Base-by-base conservation (phyloP, 2,329 filamentous ascomycete species). In the Drechslerella coelobrocha region DNA sequence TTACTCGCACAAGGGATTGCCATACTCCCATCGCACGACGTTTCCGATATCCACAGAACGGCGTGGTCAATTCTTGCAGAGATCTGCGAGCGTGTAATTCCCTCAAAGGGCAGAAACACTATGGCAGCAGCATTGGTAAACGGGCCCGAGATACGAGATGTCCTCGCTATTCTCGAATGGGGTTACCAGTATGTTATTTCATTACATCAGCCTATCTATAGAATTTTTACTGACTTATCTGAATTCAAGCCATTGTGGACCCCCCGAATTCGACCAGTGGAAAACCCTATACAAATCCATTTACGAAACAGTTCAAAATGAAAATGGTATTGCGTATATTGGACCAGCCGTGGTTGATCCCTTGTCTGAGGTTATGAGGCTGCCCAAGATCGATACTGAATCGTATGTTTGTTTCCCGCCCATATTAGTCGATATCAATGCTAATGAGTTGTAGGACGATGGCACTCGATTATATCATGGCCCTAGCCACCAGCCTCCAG, bases 121-220 rank as follows among this genome's bases (percentile, higher is more conserved):
- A 78, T 31, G 79, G 78, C 17, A 80, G 52, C 79, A 78, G 73
- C 82, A 65, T 80, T 85, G 34, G 56, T 61, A 2, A 77, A 88
- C 59, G 85, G 88, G 12, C 85, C 86, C 9, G 87, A 91, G 61
- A 92, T 90, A 73, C 86, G 89, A 7, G 85, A 89, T 55, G 80
- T 89, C 23, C 82, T 88, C 14, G 87, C 84, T 17, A 84, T 95
- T 31, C 81, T 96, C 2, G 83, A 88, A 74, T 80, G 83, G 73
- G 86, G 89, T 17, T 75, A 73, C 31, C 71, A 78, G 24, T 73
- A 77, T 12, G 71, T 69, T 10, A 9, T 19, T 2, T 10, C 27
- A 23, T 10, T 29, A 4, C 27, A 7, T 27, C 5, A 26, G 6
- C 17, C 6, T 17, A 9, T 14, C 2, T 14, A 4, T 23, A 3